phyloP scores from a whole-genome alignment of 2,329 filamentous ascomycete species.

The Colletotrichum cereale region DNA sequence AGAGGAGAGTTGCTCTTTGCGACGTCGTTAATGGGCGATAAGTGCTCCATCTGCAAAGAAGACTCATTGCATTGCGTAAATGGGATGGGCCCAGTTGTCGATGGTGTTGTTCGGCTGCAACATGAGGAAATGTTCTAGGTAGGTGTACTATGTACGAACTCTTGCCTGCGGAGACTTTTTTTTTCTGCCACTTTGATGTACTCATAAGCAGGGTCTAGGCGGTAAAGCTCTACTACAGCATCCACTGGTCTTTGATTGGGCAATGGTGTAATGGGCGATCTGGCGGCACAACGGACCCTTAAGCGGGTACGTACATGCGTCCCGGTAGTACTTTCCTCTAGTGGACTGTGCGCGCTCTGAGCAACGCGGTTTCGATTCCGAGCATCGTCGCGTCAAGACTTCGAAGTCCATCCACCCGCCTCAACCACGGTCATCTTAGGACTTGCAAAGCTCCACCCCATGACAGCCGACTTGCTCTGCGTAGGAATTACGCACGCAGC shows the following conservation, averaged over 20 bases:
- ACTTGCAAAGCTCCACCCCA: background rate
- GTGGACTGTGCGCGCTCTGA: background rate
- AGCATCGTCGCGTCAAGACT: slow-evolving; percentile 27
- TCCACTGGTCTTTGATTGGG: background rate
- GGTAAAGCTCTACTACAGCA: slow-evolving; percentile 15
- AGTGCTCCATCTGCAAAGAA: slow-evolving; percentile 31
- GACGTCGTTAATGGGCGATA: slow-evolving; percentile 17
- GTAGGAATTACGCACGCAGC: background rate
- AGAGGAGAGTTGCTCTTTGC: background rate
- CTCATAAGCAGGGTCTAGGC: slow-evolving; percentile 19
- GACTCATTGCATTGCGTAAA: slow-evolving; percentile 41
- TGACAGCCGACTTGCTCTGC: background rate
- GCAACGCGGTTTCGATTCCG: slow-evolving; percentile 38
- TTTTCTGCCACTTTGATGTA: slow-evolving; percentile 40
- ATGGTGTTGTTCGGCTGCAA: slow-evolving; percentile 3
- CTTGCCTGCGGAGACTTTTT: slow-evolving; percentile 8
- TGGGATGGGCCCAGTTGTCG: slow-evolving; percentile 8
- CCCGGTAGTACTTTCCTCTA: background rate
- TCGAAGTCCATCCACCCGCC: background rate
- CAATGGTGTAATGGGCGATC: background rate
- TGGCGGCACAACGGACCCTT: background rate
- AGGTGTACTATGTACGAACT: background rate
- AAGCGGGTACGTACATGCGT: slow-evolving; percentile 5
- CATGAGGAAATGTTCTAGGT: background rate
- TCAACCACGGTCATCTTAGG: background rate